Evolutionary conservation across 768 basidiomycete genomes (phyloP), one percentile per base, ranked within the genome.

Genomic region (Crepidotus variabilis): DNA sequence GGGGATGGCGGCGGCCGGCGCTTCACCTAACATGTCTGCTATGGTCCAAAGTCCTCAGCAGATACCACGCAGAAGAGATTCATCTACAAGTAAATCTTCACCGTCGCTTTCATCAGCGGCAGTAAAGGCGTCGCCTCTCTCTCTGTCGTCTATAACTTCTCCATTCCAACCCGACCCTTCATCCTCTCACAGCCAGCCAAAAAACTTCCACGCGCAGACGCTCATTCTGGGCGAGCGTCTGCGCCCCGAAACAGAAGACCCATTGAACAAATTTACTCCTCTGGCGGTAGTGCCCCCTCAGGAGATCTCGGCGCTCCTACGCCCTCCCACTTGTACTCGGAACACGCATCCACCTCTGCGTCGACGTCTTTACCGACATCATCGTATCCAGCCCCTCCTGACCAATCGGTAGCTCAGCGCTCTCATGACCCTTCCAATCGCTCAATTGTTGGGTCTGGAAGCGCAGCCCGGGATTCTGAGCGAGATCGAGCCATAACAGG

Each of bases 191-290:
- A 50, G 54, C 39, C 60, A 69, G 79, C 69, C 85, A 88, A 88
- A 89, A 88, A 88, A 89, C 79, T 86, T 55, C 79, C 74, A 65
- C 82, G 86, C 87, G 87, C 87, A 87, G 87, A 86, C 81, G 86
- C 79, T 78, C 78, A 80, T 64, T 65, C 85, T 81, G 86, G 86
- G 87, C 84, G 83, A 74, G 80, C 81, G 85, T 86, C 87, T 87
- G 87, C 87, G 86, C 84, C 79, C 61, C 76, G 71, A 67, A 67
- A 65, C 51, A 56, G 72, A 72, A 71, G 75, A 61, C 76, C 71
- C 68, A 79, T 76, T 69, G 75, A 65, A 58, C 62, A 62, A 51
- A 67, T 67, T 39, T 69, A 70, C 35, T 46, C 53, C 13, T 39
- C 51, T 39, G 51, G 51, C 53, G 51, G 47, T 48, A 52, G 54